These are phyloP conservation scores for Populus hybrid DNA, from an alignment of 441 rosid genomes.

Conservation along the genomic window DNA sequence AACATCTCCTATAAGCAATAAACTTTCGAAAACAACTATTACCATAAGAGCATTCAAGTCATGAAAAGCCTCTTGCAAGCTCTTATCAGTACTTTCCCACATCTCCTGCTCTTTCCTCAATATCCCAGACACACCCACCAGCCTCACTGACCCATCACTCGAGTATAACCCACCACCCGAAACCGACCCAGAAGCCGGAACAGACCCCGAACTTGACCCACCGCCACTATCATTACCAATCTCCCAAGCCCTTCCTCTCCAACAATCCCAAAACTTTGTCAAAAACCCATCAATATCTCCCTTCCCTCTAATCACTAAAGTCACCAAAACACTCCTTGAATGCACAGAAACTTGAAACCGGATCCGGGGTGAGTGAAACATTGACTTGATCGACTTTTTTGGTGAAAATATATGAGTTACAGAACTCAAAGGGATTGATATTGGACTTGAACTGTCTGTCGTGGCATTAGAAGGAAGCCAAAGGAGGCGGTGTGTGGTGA, in stretches of 20 bases:
- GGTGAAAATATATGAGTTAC: constrained; percentile 56
- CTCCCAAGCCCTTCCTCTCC: constrained; percentile 86
- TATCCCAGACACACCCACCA: constrained; percentile 88
- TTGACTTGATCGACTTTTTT: constrained; percentile 74
- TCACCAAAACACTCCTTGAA: constrained; percentile 53
- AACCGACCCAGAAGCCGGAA: constrained; percentile 19
- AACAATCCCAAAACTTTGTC: constrained; percentile 67
- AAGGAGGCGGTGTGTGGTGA: constrained; percentile 89
- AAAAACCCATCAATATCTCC: constrained; percentile 73
- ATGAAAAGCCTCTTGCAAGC: constrained; percentile 91
- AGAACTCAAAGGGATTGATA: constrained; percentile 48
- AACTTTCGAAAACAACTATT: neutral
- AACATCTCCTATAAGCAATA: neutral
- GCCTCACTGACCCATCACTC: constrained; percentile 75
- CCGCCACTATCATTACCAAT: constrained; percentile 14
- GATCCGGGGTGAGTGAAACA: constrained; percentile 83
- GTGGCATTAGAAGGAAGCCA: constrained; percentile 61
- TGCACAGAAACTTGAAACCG: constrained; percentile 58
- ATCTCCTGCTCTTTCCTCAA: constrained; percentile 87
- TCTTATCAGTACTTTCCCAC: constrained; percentile 96
- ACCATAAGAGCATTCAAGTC: constrained; percentile 94
- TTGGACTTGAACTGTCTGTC: constrained; percentile 28
- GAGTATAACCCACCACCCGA: constrained; percentile 53
- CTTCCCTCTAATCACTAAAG: constrained; percentile 74
- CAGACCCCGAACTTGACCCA: constrained; percentile 10